Percentiles rank a stretch among this genome's conserved stretches.
phyloP scores from a whole-genome alignment of 2,329 filamentous ascomycete species.

The Clarireedia paspali region DNA sequence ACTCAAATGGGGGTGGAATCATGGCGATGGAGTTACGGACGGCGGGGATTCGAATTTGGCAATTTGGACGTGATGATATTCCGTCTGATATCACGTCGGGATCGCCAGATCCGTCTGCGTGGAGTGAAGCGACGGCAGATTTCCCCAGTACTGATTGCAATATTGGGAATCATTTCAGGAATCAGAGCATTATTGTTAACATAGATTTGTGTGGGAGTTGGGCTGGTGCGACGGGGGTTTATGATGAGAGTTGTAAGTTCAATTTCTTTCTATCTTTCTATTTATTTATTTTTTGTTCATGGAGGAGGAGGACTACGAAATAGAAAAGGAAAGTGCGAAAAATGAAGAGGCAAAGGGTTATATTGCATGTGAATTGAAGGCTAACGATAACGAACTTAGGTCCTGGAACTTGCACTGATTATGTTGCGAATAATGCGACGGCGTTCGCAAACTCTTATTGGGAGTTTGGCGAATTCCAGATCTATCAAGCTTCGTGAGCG shows the following conservation, averaged over 20 bases:
- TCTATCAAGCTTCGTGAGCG: conserved; percentile 16
- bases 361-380: not conserved
- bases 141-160: conserved; percentile 55
- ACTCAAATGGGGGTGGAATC: conserved; percentile 39
- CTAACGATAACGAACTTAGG: conserved; percentile 9
- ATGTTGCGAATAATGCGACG: conserved; percentile 24
- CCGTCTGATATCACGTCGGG: conserved; percentile 37
- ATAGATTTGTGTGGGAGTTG: conserved; percentile 83
- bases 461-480: conserved; percentile 24
- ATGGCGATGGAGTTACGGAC: conserved; percentile 41
- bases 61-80: conserved; percentile 37
- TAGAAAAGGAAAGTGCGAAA: not conserved
- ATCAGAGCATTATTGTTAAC: conserved; percentile 73
- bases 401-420: conserved; percentile 20
- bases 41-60: conserved; percentile 42
- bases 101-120: conserved; percentile 36
- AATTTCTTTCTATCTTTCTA: not conserved
- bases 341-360: not conserved
- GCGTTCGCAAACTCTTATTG: conserved; percentile 27
- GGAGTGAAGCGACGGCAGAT: conserved; percentile 38
- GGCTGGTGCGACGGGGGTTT: conserved; percentile 53
- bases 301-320: not conserved
- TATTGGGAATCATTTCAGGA: conserved; percentile 59
- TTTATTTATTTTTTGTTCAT: not conserved
- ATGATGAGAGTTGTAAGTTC: conserved; percentile 21